Conservation (phyloP, 495 filamentous ascomycete species). For the Massariosphaeria phaeospora region DNA sequence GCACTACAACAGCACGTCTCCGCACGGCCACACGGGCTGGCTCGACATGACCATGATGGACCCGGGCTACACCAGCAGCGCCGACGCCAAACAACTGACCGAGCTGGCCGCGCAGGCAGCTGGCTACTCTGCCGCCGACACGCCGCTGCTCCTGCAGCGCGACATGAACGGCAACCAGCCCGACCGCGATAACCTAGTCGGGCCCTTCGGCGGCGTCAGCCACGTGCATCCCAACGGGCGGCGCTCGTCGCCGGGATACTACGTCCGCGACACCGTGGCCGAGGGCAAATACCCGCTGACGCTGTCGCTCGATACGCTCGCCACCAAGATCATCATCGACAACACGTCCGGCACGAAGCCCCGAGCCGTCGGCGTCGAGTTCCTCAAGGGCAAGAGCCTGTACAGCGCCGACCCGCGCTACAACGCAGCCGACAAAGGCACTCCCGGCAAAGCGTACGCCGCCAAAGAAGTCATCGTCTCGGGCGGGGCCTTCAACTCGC, state of each 20-base stretch:
- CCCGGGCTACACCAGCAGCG: slow-evolving; percentile 6
- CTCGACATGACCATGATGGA: slow-evolving; percentile 23
- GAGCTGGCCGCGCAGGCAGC: slow-evolving; percentile 11
- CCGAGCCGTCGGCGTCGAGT: slow-evolving; percentile 59
- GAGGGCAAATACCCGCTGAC: slow-evolving; percentile 52
- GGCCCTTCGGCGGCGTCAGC: slow-evolving; percentile 24
- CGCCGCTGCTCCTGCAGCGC: not conserved
- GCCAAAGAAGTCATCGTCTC: slow-evolving; percentile 30
- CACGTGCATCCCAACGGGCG: slow-evolving; percentile 10
- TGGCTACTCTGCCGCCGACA: slow-evolving; percentile 1
- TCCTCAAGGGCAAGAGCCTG: slow-evolving; percentile 54
- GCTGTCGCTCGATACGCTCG: slow-evolving; percentile 56
- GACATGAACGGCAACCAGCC: slow-evolving; percentile 25
- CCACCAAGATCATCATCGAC: slow-evolving; percentile 55
- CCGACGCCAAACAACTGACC: slow-evolving; percentile 3
- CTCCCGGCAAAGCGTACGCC: slow-evolving; percentile 16
- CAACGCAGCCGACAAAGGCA: slow-evolving; percentile 6
- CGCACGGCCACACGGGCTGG: slow-evolving; percentile 21
- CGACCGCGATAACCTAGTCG: slow-evolving; percentile 14
- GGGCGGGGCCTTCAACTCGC: slow-evolving; percentile 28
- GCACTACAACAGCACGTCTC: slow-evolving; percentile 24
- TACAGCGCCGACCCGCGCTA: slow-evolving; percentile 55
- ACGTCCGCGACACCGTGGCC: slow-evolving; percentile 25
- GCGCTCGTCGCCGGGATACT: slow-evolving; percentile 32
- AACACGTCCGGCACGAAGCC: slow-evolving; percentile 44